These are phyloP conservation scores for Fusarium sp. DNA, from an alignment of 2,329 filamentous ascomycete genomes.

Conservation along the genomic window DNA sequence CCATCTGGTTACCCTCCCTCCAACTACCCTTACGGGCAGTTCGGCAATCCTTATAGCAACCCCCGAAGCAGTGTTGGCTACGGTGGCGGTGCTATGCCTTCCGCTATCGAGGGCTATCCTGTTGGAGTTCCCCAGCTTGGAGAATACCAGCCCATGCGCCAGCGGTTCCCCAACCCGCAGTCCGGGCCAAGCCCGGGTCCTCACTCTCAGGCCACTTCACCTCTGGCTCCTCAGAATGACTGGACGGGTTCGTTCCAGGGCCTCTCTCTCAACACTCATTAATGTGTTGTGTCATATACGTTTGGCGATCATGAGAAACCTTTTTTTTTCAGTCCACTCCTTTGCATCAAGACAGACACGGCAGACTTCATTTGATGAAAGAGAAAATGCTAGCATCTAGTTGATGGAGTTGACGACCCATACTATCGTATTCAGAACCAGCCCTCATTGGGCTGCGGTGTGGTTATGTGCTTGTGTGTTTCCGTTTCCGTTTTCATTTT, in stretches of 20 bases:
- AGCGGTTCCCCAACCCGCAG: constrained; percentile 58
- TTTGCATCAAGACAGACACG: constrained; percentile 7
- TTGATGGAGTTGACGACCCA: constrained; percentile 16
- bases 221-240: constrained; percentile 62
- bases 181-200: constrained; percentile 49
- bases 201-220: constrained; percentile 53
- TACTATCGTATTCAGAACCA: constrained; percentile 22
- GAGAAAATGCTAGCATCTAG: constrained; percentile 13
- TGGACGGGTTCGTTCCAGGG: constrained; percentile 76
- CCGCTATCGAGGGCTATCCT: constrained; percentile 47
- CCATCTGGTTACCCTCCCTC: constrained; percentile 50
- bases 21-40: constrained; percentile 51
- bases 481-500: neutral
- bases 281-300: constrained; percentile 32
- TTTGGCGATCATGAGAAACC: constrained; percentile 8
- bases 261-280: constrained; percentile 75
- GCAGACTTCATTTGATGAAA: neutral
- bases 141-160: constrained; percentile 60
- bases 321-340: constrained; percentile 10
- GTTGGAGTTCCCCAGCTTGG: constrained; percentile 50
- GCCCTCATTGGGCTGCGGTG: constrained; percentile 15
- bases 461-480: constrained; percentile 21
- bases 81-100: constrained; percentile 42
- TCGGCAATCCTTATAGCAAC: constrained; percentile 49
- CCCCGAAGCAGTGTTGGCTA: constrained; percentile 47